Evolutionary conservation across 805 yeast species (phyloP), one percentile per base, ranked within the genome.

Genomic region (Yamadazyma ubonensis): DNA sequence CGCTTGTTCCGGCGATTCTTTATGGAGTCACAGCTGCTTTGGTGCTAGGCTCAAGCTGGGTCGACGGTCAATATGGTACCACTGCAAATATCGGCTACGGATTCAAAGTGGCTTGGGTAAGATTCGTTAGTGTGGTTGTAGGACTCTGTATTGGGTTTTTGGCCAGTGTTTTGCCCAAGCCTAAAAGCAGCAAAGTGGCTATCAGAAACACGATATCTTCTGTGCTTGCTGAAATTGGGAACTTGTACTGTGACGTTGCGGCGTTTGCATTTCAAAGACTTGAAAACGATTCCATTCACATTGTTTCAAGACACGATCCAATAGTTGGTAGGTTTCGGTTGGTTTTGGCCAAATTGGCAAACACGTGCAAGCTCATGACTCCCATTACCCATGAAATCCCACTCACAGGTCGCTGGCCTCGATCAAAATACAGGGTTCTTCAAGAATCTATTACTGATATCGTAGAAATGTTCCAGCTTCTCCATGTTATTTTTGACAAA

Each of bases 41-140:
- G 41, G 67, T 63, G 2, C 33, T 61, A 29, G 65, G 67, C 8
- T 61, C 67, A 0, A 58, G 65, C 39, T 63, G 65, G 62, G 50
- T 49, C 8, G 65, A 63, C 47, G 49, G 46, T 3, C 39, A 50
- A 28, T 45, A 43, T 22, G 36, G 35, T 29, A 25, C 35, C 5
- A 18, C 44, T 6, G 56, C 55, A 7, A 50, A 58, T 44, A 47
- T 61, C 14, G 65, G 67, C 1, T 36, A 30, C 10, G 70, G 70
- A 3, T 54, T 49, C 36, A 39, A 41, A 22, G 63, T 58, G 1
- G 67, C 65, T 0, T 52, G 45, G 14, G 41, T 41, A 1, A 48
- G 70, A 34, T 60, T 55, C 38, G 41, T 61, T n/a, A 42, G 57
- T 28, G 65, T 60, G 10, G 29, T 53, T 6, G 46, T 58, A 17